Evolutionary conservation across 352 stramenopile species (phyloP).

Genomic region (Phytophthora hibernalis): DNA sequence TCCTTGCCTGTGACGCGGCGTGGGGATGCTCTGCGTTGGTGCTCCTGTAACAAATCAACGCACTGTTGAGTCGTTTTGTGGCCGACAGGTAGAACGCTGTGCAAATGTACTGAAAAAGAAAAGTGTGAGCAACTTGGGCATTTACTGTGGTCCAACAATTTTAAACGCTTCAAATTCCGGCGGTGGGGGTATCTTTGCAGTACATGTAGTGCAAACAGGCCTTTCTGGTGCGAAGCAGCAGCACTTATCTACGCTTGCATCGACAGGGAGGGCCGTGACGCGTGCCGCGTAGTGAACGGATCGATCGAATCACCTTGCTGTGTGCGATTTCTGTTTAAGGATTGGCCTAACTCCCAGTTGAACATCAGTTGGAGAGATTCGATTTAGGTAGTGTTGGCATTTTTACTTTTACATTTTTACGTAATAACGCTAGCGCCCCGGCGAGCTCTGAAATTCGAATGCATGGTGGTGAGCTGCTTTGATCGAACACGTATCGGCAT

Average conservation of each 20-base stretch:
- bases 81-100: background rate
- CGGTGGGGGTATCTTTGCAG: background rate
- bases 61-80: background rate
- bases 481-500: too few relatives aligned
- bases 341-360: background rate
- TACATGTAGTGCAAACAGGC: background rate
- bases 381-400: too few relatives aligned
- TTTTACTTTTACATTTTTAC: too few relatives aligned
- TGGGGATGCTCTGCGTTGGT: slow-evolving; percentile 7
- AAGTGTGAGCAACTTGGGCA: background rate
- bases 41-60: background rate
- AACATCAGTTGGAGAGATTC: too few relatives aligned
- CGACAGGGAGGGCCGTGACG: slow-evolving; percentile 13
- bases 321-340: background rate
- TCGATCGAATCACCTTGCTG: background rate
- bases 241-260: background rate
- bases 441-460: too few relatives aligned
- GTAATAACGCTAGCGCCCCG: too few relatives aligned
- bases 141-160: background rate
- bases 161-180: background rate
- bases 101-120: too few relatives aligned
- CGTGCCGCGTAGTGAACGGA: slow-evolving; percentile 6
- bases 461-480: too few relatives aligned
- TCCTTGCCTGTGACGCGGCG: slow-evolving; percentile 16
- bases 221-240: background rate